These are phyloP conservation scores for Centaurea solstitialis DNA, from an alignment of 129 eudicot genomes.

Conservation along the genomic window DNA sequence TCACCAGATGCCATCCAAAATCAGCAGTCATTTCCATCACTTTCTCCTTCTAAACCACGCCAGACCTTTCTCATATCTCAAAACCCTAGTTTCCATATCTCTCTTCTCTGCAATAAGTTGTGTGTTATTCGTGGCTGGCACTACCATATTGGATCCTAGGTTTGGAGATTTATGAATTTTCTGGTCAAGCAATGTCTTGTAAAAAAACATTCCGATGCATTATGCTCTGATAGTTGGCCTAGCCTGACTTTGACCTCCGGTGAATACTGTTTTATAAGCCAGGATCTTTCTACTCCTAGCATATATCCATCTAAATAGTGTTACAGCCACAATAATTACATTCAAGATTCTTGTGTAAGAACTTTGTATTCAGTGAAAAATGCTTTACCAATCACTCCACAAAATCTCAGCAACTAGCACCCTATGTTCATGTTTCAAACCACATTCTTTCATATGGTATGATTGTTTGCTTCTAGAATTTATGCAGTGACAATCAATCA, in stretches of 20 bases:
- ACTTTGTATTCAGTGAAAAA: not conserved
- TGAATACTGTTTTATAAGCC: not conserved
- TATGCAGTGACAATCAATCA: not conserved
- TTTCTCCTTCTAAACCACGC: not conserved
- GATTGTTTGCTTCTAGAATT: not conserved
- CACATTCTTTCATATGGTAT: not conserved
- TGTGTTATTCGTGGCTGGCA: not conserved
- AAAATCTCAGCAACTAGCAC: not conserved
- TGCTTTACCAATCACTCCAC: not conserved
- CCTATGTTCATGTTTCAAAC: not conserved
- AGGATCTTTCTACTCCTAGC: not conserved
- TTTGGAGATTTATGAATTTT: not conserved
- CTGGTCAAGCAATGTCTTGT: not conserved
- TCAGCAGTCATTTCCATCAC: not conserved
- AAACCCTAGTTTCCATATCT: not conserved
- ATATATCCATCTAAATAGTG: not conserved
- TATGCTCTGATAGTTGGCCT: not conserved
- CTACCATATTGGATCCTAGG: not conserved
- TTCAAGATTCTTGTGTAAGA: not conserved
- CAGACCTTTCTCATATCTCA: not conserved
- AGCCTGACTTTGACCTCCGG: not conserved
- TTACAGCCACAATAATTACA: not conserved
- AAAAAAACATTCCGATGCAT: not conserved
- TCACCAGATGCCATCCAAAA: not conserved
- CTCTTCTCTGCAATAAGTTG: not conserved